phyloP scores from a whole-genome alignment of 805 yeast genomes.

The Candida railenensis region DNA sequence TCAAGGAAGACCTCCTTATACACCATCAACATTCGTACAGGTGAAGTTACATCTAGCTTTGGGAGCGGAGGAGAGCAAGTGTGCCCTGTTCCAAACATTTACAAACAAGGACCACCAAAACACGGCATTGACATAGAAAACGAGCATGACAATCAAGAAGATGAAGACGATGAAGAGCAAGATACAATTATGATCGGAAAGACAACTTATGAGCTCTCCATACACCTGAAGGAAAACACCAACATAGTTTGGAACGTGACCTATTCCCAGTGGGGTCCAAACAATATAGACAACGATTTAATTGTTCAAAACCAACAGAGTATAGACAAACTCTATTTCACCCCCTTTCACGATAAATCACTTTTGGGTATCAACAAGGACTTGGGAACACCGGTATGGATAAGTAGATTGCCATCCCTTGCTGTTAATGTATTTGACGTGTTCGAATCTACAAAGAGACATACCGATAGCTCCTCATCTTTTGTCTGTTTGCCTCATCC shows the following conservation, averaged over 20 bases:
- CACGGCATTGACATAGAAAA: neutral
- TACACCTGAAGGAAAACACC: constrained; percentile 69
- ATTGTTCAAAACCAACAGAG: constrained; percentile 46
- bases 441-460: constrained; percentile 22
- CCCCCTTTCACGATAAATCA: constrained; percentile 81
- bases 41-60: constrained; percentile 67
- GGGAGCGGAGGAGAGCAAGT: constrained; percentile 43
- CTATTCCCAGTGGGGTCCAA: constrained; percentile 89
- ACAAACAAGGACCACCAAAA: constrained; percentile 7
- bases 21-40: constrained; percentile 70
- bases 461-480: constrained; percentile 11
- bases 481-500: constrained; percentile 72
- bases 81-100: constrained; percentile 35
- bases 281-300: constrained; percentile 68
- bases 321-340: constrained; percentile 71
- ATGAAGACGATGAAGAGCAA: constrained; percentile 3
- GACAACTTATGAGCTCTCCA: constrained; percentile 68
- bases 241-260: constrained; percentile 75
- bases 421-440: constrained; percentile 82
- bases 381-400: constrained; percentile 78
- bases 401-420: constrained; percentile 66
- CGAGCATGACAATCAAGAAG: neutral
- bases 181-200: constrained; percentile 61
- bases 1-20: constrained; percentile 72
- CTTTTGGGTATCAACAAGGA: constrained; percentile 71